Conservation (phyloP, 164 flowering plant genomes). For the Cinnamomum micranthum region DNA sequence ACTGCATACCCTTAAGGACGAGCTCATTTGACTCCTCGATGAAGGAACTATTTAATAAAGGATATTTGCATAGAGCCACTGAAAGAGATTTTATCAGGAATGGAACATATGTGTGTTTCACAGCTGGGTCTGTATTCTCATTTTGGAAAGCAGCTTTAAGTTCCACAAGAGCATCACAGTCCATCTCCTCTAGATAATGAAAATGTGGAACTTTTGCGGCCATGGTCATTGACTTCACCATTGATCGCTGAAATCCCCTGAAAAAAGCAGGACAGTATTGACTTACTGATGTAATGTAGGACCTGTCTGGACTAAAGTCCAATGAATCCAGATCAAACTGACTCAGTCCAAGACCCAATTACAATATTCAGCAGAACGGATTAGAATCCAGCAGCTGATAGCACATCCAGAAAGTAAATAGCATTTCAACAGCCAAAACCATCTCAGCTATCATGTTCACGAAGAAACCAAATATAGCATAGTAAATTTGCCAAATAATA, state of each 20-base stretch:
- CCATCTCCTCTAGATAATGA: slow-evolving; percentile 89
- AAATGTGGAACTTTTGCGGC: slow-evolving; percentile 97
- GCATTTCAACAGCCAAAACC: too few relatives aligned
- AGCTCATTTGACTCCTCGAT: slow-evolving; percentile 65
- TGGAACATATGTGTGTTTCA: slow-evolving; percentile 83
- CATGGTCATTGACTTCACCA: slow-evolving; percentile 92
- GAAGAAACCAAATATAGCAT: too few relatives aligned
- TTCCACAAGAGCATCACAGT: slow-evolving; percentile 68
- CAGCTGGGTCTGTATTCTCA: slow-evolving; percentile 57
- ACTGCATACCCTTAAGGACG: slow-evolving; percentile 63
- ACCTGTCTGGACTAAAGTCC: too few relatives aligned
- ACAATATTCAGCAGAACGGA: too few relatives aligned
- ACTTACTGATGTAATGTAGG: too few relatives aligned
- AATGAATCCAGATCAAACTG: too few relatives aligned
- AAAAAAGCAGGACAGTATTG: slow-evolving; percentile 10
- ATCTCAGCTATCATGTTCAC: too few relatives aligned
- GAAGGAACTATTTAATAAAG: slow-evolving; percentile 81
- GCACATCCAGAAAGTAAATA: too few relatives aligned
- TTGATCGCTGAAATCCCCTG: slow-evolving; percentile 92
- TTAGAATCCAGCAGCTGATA: too few relatives aligned
- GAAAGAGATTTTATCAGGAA: slow-evolving; percentile 83
- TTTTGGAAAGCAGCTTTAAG: slow-evolving; percentile 70
- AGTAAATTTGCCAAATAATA: too few relatives aligned
- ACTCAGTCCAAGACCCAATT: too few relatives aligned
- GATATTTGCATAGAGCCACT: slow-evolving; percentile 73